Evolutionary conservation across 1,284 basidiomycete genomes (phyloP), one percentile per base, ranked within the genome.

Genomic region (Lentinula novae-zelandiae): DNA sequence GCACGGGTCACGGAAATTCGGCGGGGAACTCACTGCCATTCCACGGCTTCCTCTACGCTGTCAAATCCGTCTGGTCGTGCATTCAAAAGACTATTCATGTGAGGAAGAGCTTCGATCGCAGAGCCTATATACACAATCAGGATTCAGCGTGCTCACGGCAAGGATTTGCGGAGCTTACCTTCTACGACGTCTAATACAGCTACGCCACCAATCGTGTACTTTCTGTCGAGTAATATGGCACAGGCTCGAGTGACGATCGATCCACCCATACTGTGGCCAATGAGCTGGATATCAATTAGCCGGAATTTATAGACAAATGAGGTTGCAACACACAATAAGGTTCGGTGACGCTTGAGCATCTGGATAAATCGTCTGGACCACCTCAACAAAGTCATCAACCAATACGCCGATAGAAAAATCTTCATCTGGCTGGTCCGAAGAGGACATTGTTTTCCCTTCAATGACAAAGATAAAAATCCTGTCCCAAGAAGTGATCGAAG

Each of bases 181-280:
- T 99, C 96, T 0, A 99, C 97, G 6, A 98, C 95, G 68, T 99
- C 97, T 1, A 99, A 78, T 1, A 98, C 95, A 0, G 86, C 85
- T 1, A 98, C 89, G 0, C 97, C 96, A 0, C 85, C 81, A 0
- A 98, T 79, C 5, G 79, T 79, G 66, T 92, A 96, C 50, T 86
- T 84, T 20, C 77, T 76, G 51, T 84, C 80, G 61, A 92, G 82
- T 1, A 98, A 78, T 7, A 75, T 68, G 0, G 91, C 84, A 63
- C 84, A 86, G 0, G 88, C 82, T 10, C 86, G 83, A 2, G 90
- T 84, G n/a, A 92, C 82, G 0, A 96, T 93, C 0, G 93, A 89
- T 15, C 94, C 94, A 10, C 95, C 95, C 87, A 96, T 93, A 64
- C 92, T 94, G 69, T 96, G 93, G 0, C 93, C 94, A 3, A 94